These are phyloP conservation scores for Cutaneotrichosporon cavernicola DNA, from an alignment of 1,284 basidiomycete genomes.

Conservation along the genomic window DNA sequence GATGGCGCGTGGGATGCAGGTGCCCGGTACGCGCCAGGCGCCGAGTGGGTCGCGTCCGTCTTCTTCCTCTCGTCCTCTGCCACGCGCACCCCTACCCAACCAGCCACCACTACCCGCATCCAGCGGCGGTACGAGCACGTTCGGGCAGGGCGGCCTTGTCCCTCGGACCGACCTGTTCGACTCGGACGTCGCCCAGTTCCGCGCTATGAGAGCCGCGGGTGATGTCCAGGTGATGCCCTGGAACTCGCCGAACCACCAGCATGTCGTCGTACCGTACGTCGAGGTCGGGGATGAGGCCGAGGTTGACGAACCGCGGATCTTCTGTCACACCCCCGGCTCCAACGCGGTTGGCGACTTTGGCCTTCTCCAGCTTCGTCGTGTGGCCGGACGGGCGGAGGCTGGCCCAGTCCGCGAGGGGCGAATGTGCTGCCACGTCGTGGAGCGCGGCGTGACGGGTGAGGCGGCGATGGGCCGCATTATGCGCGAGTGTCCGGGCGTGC, in stretches of 20 bases:
- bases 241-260: constrained; percentile 9
- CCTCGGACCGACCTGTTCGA: neutral
- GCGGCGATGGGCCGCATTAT: constrained; percentile 6
- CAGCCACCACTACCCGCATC: neutral
- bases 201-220: neutral
- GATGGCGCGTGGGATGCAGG: constrained; percentile 3
- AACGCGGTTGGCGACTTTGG: constrained; percentile 10
- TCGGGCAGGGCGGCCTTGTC: neutral
- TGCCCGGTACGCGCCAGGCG: neutral
- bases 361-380: constrained; percentile 9
- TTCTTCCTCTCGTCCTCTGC: neutral
- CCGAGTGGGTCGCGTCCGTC: neutral
- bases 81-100: neutral
- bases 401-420: neutral
- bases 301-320: constrained; percentile 2
- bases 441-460: neutral
- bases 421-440: constrained; percentile 8
- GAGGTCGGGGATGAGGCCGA: constrained; percentile 4
- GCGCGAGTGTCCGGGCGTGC: constrained; percentile 6
- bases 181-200: constrained; percentile 7
- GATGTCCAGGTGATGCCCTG: constrained; percentile 8
- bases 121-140: neutral
- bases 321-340: constrained; percentile 4
- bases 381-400: constrained; percentile 5
- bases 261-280: constrained; percentile 4